Base-by-base conservation (phyloP, 495 filamentous ascomycete genomes). In the Aspergillus baeticus region DNA sequence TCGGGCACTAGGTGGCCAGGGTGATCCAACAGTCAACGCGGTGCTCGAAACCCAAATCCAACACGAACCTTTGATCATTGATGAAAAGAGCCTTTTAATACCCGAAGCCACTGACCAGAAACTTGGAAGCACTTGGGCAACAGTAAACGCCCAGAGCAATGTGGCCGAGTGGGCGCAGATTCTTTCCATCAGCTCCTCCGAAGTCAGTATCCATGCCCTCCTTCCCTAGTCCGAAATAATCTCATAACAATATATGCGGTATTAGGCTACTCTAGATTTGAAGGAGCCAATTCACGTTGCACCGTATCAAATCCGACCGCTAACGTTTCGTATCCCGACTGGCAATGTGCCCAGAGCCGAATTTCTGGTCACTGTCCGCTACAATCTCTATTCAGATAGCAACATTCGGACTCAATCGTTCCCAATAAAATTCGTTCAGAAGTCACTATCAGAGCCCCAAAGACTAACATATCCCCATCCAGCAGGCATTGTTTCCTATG, bases 391-490 rank as follows among this genome's bases (percentile, higher is more conserved):
- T 17, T 29, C 43, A 23, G 23, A 31, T 1, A 38, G n/a, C 4
- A 15, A 41, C 15, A 39, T 38, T 11, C 48, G 35, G 17, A 58
- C 57, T 44, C 26, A 44, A 43, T 10, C 55, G 13, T 57, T 61
- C 38, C 33, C 33, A 10, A 42, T 53, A 8, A 36, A 37, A 6
- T 45, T 72, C 29, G 55, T 51, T 59, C 23, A 67, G 39, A 57
- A 55, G 50, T 36, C 49, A 31, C 48, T 72, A 29, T 71, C 70
- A 51, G 68, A 78, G 11, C 72, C 82, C 10, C 81, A 84, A 43
- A 81, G 79, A 63, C 66, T 82, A 45, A 85, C 83, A 10, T 83
- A 77, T 57, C 65, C 81, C 45, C 83, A 84, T 59, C 81, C 81
- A 31, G 70, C 73, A 22, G 73, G 74, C 37, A 77, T 80, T 55